Base-by-base conservation (phyloP, 129 eudicot species). In the Dittrichia graveolens region DNA sequence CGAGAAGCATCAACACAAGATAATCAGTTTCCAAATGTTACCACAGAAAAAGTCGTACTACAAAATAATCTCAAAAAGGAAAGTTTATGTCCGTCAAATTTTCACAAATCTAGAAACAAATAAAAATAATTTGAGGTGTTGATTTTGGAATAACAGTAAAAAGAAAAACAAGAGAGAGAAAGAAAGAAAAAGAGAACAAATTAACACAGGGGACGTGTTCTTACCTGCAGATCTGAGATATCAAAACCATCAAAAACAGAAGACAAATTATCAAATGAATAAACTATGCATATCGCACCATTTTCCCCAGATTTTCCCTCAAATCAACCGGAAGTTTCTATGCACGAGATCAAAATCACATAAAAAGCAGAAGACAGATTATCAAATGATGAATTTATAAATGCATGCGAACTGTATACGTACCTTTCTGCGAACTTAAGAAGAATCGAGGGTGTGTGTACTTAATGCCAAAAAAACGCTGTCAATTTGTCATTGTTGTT, bases 181-280 rank as follows among this genome's bases (percentile, higher is more conserved):
- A 77, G 73, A 35, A 16, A 77, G 55, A 71, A 24, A 24, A 46
- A 71, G 66, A 55, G 73, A 71, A 13, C 15, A 61, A 72, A 61
- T 43, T 24, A 44, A 9, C 24, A 15, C 38, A 39, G 64, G 57
- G 37, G 34, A 57, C 74, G 67, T 76, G 80, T 76, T 67, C 34
- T 11, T 61, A 47, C 45, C 54, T 46, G 39, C 79, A 84, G 89
- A 84, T 84, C 89, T 81, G 85, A 74, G 67, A 70, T 3, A 61
- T 57, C 57, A 78, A 12, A 74, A 65, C 73, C 54, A 57, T 24
- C 50, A 52, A 5, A 35, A 60, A 63, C 69, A 48, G 52, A 48
- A 3, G n/a, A 12, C 5, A 48, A 10, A 48, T 48, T 5, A 47
- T 3, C 52, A 47, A 47, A 47, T 8, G 10, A 48, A 48, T 11